Evolutionary conservation across 2,329 filamentous ascomycete species (phyloP), one percentile per base, ranked within the genome.

Genomic region (Ceratocystis albifundus): DNA sequence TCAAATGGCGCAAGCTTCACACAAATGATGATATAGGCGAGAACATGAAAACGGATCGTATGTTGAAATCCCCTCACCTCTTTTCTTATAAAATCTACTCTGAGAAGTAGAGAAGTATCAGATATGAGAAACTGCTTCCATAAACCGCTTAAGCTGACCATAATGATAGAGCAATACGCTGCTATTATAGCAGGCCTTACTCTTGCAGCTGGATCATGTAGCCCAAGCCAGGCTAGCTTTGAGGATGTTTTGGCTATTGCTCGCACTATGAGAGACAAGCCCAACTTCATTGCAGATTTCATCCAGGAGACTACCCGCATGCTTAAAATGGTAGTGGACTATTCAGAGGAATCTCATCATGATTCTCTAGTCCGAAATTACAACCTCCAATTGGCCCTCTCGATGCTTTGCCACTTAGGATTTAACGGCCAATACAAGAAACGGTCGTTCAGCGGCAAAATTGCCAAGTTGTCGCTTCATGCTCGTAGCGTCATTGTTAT

Each of bases 341-440:
- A 92, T 72, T 88, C 90, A 0, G 83, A 89, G 62, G 89, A 96
- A 68, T 78, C 84, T 1, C 82, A 84, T 57, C 84, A 88, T 70
- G 86, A 93, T 72, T 80, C 86, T 67, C 78, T 96, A 44, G 82
- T 94, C 69, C 80, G 86, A 68, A 92, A 94, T 71, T 79, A 80
- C 2, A 80, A 85, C 45, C 81, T 96, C 59, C 88, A 90, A 68
- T 81, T 89, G 66, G 89, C 86, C 66, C 79, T 96, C 12, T 89
- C 89, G 71, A 84, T 94, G 32, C 85, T 95, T 72, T 87, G 89
- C 67, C 86, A 89, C 64, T 77, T 96, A 8, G 89, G 88, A 2
- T 92, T 88, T 72, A 81, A 80, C 55, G 86, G 86, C 15, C 84
- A 86, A 70, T 80, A 80, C 67, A 77, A 80, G 45, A 76, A 81